Evolutionary conservation across 73 alveolate genomes (phyloP), one percentile per base, ranked within the genome.

Genomic region (Paramecium bursaria): DNA sequence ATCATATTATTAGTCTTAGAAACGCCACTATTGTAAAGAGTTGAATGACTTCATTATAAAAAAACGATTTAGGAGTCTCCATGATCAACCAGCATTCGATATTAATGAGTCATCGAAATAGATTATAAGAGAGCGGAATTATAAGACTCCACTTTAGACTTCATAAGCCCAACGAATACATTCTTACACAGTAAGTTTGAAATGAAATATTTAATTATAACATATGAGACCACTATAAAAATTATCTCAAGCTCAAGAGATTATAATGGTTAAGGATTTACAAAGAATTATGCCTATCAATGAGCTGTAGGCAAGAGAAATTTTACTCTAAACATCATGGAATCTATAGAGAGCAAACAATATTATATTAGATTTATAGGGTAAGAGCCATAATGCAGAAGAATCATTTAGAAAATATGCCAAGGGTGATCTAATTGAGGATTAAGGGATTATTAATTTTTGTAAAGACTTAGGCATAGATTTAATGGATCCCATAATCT

Each of bases 381-480:
- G 17, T 14, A 29, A 11, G 42, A 46, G 80, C n/a, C 0, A 19
- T 35, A 31, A 7, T 1, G 19, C 44, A 15, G 60, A 35, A n/a
- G 53, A 61, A 10, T 22, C 14, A 17, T 61, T 33, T 33, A n/a
- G 42, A 3, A 33, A 35, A 61, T 61, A 61, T 35, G 52, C 1
- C 3, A 61, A 61, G 13, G 33, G 26, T 14, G 19, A 67, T 15
- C 19, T 31, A 3, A 67, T 67, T 2, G 82, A 27, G 17, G 80
- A 30, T 29, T 14, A 33, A 35, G 80, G 55, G 19, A 33, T 61
- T 17, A 6, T 5, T 35, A 5, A 33, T 35, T 61, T 61, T 61
- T 61, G 47, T 35, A 61, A 61, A 3, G 80, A 61, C 0, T 19
- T 61, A 61, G 57, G 57, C n/a, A 61, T 33, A 2, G 80, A 61